Base-by-base conservation (phyloP, 768 basidiomycete genomes). In the Fibroporia radiculosa region DNA sequence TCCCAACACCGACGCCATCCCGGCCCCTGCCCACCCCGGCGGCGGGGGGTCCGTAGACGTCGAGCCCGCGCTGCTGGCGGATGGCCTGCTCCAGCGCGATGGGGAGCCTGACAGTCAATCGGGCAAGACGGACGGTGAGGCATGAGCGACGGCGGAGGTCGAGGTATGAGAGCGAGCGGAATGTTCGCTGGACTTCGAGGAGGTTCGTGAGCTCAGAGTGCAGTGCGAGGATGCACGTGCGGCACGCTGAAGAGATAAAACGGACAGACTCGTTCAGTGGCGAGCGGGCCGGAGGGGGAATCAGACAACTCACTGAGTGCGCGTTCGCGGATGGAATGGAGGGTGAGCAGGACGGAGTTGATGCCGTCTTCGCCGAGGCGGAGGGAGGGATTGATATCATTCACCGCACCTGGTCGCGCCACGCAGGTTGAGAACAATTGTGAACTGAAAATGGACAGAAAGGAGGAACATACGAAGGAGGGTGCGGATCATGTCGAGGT, bases 401-500 rank as follows among this genome's bases (percentile, higher is more conserved):
- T 84, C 44, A 90, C 72, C 4, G 86, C 79, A 51, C 75, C 87
- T 89, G 55, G 1, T 48, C 26, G 42, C 35, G 11, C 14, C 19
- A 1, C 23, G 18, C 28, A 13, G 20, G 29, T n/a, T 44, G 22
- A 40, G 44, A 6, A 14, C 14, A 25, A 4, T 24, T 20, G 7
- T 16, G 24, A 20, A 33, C 23, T 27, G 35, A 20, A 14, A 45
- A 25, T 41, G 23, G 47, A 38, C 14, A 38, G 16, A n/a, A 8
- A 16, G 14, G 13, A 26, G 37, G 31, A 36, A 69, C 83, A 41
- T 12, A 86, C 86, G 77, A 20, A 92, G 73, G 18, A 90, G 62
- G 1, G 78, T 77, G 44, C 84, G 75, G 56, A 91, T 81, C 60
- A 89, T 78, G 59, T 91, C 86, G n/a, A 92, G 66, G 62, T 92